Base-by-base conservation (phyloP, 2,329 filamentous ascomycete genomes). In the Xylariaceae sp. region DNA sequence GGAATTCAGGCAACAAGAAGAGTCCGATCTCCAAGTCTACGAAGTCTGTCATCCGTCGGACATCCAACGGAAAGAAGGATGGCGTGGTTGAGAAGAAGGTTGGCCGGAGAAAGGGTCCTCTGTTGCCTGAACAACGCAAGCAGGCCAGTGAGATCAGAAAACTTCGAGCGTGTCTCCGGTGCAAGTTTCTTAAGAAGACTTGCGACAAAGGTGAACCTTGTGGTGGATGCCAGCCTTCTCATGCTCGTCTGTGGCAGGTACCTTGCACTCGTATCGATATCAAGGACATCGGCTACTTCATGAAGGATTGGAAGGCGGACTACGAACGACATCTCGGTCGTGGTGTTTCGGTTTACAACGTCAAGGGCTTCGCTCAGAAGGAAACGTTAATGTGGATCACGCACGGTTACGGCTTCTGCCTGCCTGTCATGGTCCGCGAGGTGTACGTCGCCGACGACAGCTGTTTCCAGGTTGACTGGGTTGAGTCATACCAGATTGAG, bases 111-210 rank as follows among this genome's bases (percentile, higher is more conserved):
- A 90, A 90, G 74, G 93, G 93, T 42, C 93, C 93, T 60, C 84
- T 97, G 67, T 82, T 92, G 70, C 92, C 92, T 9, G 93, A 97
- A 74, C 93, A 97, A 79, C 85, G 93, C 67, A 95, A 96, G 77
- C 93, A 97, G 76, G 93, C 93, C 30, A 94, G 92, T 70, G 93
- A 97, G 76, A 97, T 97, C 73, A 87, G 93, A 74, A 97, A 97
- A 77, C 80, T 97, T 68, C 85, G 93, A 71, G 93, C 93, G 52
- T 97, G 93, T 74, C 80, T 97, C 68, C 88, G 93, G 66, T 97
- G 93, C 84, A 97, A 97, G 78, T 97, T 97, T 80, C 82, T 97
- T 74, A 97, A 97, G 84, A 97, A 97, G 84, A 97, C 93, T 53
- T 97, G 93, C 73, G 93, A 97, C 76, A 97, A 95, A 80, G 93